A percentile compares a stretch with the other conserved stretches of the same genome.
Conservation (phyloP, 768 basidiomycete species). For the Tubosaeta brunneosetosa region DNA sequence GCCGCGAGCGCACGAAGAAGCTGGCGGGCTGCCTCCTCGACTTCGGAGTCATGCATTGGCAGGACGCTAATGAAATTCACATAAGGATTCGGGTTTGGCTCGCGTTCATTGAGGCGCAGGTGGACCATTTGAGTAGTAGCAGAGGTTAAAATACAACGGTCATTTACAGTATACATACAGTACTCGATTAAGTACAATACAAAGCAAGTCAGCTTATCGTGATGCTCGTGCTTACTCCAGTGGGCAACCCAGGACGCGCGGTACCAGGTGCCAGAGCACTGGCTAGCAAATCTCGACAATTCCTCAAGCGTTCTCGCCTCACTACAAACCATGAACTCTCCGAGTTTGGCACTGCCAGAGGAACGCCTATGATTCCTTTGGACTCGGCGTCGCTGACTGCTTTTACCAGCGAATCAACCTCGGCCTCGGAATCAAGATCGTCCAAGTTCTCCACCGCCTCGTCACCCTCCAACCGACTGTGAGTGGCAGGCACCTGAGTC, state of each 20-base stretch:
- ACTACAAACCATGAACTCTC: constrained; percentile 80
- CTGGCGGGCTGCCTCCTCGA: constrained; percentile 63
- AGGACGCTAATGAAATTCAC: constrained; percentile 74
- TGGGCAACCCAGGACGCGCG: constrained; percentile 21
- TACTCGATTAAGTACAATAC: background rate
- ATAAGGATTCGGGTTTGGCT: constrained; percentile 68
- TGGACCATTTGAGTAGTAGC: constrained; percentile 51
- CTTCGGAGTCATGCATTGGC: constrained; percentile 35
- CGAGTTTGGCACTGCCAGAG: constrained; percentile 69
- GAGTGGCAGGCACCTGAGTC: constrained; percentile 47
- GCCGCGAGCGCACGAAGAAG: constrained; percentile 76
- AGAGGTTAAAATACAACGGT: background rate
- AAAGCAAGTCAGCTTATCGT: constrained; percentile 15
- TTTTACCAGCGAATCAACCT: constrained; percentile 69
- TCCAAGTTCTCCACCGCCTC: constrained; percentile 68
- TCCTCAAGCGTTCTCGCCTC: constrained; percentile 58
- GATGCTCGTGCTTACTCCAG: constrained; percentile 16
- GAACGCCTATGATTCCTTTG: constrained; percentile 56
- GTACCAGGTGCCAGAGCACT: constrained; percentile 39
- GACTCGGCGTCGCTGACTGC: constrained; percentile 54
- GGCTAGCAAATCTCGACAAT: constrained; percentile 54
- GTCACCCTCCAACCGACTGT: constrained; percentile 50
- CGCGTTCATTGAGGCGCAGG: constrained; percentile 61
- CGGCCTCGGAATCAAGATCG: constrained; percentile 80
- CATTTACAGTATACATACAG: background rate